phyloP scores from a whole-genome alignment of 305 asterid genomes.

The Plantago lanceolata region DNA sequence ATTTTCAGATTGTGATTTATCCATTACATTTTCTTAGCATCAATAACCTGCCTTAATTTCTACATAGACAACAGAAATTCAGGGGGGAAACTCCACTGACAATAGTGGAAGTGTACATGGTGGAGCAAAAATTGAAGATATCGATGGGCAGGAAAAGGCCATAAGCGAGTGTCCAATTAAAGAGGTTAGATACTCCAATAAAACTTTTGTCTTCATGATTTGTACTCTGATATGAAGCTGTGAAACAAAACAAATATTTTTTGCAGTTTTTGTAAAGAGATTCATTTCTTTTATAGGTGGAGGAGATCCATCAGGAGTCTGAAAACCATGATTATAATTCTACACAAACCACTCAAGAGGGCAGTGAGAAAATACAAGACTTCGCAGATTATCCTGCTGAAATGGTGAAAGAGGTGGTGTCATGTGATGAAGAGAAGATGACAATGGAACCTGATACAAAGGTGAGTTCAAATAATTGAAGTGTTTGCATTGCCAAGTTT shows the following conservation, averaged over 20 bases:
- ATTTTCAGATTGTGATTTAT: not conserved
- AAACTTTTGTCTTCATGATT: not conserved
- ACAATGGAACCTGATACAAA: slow-evolving; percentile 16
- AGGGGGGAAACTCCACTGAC: slow-evolving; percentile 6
- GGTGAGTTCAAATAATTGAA: slow-evolving; percentile 12
- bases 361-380: slow-evolving; percentile 6
- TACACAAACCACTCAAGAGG: slow-evolving; percentile 16
- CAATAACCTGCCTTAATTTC: not conserved
- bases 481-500: not conserved
- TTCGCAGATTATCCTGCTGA: slow-evolving; percentile 10
- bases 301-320: slow-evolving; percentile 7
- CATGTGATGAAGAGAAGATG: slow-evolving; percentile 16
- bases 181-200: slow-evolving; percentile 14
- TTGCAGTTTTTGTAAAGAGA: slow-evolving; percentile 4
- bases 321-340: not conserved
- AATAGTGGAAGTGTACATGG: slow-evolving; percentile 6
- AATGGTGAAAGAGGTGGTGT: slow-evolving; percentile 10
- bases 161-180: slow-evolving; percentile 9
- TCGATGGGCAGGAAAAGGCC: slow-evolving; percentile 15
- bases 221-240: not conserved
- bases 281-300: slow-evolving; percentile 9
- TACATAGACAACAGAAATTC: slow-evolving; percentile 23
- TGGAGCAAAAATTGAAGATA: slow-evolving; percentile 8
- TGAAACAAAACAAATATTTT: not conserved
- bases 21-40: not conserved